Conservation (phyloP, 176 grass and related monocot species). For the Ensete ventricosum region DNA sequence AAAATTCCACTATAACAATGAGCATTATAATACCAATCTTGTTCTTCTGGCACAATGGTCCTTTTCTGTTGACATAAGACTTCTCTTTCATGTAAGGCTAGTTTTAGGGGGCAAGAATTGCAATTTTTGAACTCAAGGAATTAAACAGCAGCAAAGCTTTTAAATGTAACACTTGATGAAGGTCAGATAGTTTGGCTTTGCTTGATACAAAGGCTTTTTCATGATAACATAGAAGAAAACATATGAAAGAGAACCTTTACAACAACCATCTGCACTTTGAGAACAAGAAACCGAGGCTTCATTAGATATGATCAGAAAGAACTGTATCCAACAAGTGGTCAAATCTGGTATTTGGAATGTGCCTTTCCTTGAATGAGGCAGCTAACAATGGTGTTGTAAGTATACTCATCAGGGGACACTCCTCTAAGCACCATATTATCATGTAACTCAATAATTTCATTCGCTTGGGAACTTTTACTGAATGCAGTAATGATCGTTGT, state of each 20-base stretch:
- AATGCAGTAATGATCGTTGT: conserved; percentile 12
- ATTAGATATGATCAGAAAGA: background rate
- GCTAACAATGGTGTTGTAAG: conserved; percentile 14
- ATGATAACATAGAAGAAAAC: background rate
- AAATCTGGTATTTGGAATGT: background rate
- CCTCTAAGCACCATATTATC: conserved; percentile 22
- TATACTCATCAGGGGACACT: conserved; percentile 13
- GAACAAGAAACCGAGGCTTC: background rate
- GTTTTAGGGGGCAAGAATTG: too few relatives aligned
- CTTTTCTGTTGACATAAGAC: too few relatives aligned
- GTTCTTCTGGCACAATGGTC: too few relatives aligned
- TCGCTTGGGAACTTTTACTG: conserved; percentile 1
- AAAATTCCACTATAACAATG: too few relatives aligned
- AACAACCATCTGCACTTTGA: background rate
- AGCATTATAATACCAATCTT: too few relatives aligned
- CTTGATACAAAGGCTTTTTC: background rate
- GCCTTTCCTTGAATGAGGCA: conserved; percentile 1
- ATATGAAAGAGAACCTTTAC: background rate
- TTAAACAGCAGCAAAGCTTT: too few relatives aligned
- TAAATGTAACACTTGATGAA: too few relatives aligned
- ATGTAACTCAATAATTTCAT: conserved; percentile 19
- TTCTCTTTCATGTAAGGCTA: too few relatives aligned
- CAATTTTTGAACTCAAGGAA: too few relatives aligned
- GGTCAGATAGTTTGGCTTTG: too few relatives aligned
- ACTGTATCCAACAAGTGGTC: background rate